phyloP scores from a whole-genome alignment of 345 rosid genomes.

The Leavenworthia alabamica region DNA sequence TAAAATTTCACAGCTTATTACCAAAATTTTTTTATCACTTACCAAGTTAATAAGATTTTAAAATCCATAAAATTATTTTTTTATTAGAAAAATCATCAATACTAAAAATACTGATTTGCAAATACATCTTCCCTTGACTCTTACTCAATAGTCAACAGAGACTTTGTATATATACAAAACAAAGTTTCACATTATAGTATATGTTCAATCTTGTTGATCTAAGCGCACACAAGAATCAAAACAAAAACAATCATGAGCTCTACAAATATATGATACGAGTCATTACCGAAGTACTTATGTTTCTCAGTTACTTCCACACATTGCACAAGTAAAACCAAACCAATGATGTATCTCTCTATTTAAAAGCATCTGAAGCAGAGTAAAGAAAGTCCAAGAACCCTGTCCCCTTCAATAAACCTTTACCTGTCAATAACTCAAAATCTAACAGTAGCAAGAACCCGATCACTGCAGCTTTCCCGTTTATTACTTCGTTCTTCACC shows the following conservation, averaged over 20 bases:
- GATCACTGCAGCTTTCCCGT: constrained; percentile 84
- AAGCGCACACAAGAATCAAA: no score
- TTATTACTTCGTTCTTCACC: constrained; percentile 65
- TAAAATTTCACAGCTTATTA: background rate
- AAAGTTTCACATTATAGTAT: no score
- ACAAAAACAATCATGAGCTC: no score
- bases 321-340: constrained; percentile 13
- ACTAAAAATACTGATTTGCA: no score
- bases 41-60: no score
- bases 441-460: constrained; percentile 84
- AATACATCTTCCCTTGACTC: no score
- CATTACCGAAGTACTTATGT: constrained; percentile 4
- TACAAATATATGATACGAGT: constrained; percentile 16
- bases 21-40: no score
- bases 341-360: constrained; percentile 25
- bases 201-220: no score
- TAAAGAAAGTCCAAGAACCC: constrained; percentile 89
- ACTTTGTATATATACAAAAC: no score
- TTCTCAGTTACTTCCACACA: background rate
- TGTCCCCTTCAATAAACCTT: constrained; percentile 86
- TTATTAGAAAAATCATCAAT: no score
- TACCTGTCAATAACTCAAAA: constrained; percentile 89
- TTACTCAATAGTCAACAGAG: no score
- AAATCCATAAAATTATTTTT: no score
- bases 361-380: constrained; percentile 60